Evolutionary conservation across 306 rosid species (phyloP), one percentile per base, ranked within the genome.

Genomic region (Lithocarpus polystachyus): DNA sequence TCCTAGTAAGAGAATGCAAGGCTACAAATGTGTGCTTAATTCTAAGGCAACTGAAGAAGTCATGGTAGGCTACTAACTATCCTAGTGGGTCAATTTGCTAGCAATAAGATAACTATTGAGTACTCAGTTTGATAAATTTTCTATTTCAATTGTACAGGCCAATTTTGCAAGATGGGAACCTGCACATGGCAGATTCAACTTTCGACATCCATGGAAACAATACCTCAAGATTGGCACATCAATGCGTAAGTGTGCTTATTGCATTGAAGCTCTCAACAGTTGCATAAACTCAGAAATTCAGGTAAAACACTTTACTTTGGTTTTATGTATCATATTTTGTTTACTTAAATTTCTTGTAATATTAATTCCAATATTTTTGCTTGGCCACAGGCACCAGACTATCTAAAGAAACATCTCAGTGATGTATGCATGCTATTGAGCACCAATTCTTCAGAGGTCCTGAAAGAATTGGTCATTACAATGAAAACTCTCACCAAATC

Each of bases 121-220:
- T 40, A 8, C 12, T 40, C 45, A 40, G 45, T 8, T 40, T 40
- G 45, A 40, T 12, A 12, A 48, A 10, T 2, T 59, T 23, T 20
- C 17, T 23, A 5, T 10, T 3, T 59, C 17, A 24, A 75, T 8
- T 57, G 33, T 74, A 14, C 9, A 88, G 92, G 92, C 87, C 4
- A 88, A 79, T 54, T 80, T 88, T 75, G 89, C 89, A 17, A 82
- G 79, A 75, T 86, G 89, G 92, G 92, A 88, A 61, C 87, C 87
- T 0, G 85, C 88, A 5, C 92, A 88, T 31, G 89, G 88, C 24
- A 72, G 70, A 28, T 88, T 88, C 73, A 76, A 43, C 76, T 88
- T 88, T 14, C 52, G 80, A 10, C 92, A 88, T 61, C 92, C 92
- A 2, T 86, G 89, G 88, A 74, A 77, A n/a, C 80, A 75, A 20